phyloP scores from a whole-genome alignment of 495 filamentous ascomycete species.

The Hypoxylon intermedium region DNA sequence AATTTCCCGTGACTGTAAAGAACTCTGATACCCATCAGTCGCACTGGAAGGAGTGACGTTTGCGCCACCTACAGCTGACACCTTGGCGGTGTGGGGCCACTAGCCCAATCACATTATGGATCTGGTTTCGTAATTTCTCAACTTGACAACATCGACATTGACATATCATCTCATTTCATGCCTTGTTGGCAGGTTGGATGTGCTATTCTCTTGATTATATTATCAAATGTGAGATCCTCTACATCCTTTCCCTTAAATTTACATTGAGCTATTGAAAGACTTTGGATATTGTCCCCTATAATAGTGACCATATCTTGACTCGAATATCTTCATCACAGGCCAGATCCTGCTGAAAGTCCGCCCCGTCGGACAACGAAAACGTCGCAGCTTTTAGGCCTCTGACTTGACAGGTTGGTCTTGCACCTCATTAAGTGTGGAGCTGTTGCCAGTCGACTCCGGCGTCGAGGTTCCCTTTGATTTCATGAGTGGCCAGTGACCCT shows the following conservation, averaged over 20 bases:
- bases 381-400: constrained; percentile 5
- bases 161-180: neutral
- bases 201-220: no score
- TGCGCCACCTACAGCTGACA: constrained; percentile 17
- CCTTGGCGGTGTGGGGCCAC: constrained; percentile 26
- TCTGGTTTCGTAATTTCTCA: neutral
- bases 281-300: no score
- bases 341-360: no score
- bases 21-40: neutral
- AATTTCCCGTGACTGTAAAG: no score
- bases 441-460: neutral
- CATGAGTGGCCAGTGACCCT: constrained; percentile 69
- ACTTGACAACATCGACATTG: no score
- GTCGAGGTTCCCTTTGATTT: constrained; percentile 46
- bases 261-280: neutral
- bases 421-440: constrained; percentile 2
- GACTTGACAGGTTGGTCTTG: neutral
- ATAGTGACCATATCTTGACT: no score
- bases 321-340: no score
- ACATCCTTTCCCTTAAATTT: neutral
- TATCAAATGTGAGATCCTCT: no score
- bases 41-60: constrained; percentile 14
- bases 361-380: no score
- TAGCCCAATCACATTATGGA: neutral
- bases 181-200: no score